phyloP scores from a whole-genome alignment of 257 asterid genomes.

The Gardenia jasminoides region DNA sequence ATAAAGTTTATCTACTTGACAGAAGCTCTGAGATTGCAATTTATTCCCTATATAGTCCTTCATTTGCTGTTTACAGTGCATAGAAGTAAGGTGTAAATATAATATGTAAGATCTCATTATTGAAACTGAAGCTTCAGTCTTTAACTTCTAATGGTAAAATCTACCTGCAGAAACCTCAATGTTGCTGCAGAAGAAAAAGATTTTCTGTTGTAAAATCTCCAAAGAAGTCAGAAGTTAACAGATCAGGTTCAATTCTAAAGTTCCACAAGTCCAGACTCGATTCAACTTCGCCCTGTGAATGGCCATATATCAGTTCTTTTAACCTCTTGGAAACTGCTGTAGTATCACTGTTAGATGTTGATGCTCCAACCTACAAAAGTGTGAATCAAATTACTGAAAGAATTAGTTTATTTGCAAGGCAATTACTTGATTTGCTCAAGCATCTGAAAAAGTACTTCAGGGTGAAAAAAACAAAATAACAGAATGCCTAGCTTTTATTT shows the following conservation, averaged over 20 bases:
- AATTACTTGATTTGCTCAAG: neutral
- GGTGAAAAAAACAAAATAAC: too few species aligned
- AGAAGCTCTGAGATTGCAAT: neutral
- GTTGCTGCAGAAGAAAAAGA: slow-evolving; percentile 1
- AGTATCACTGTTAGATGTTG: slow-evolving; percentile 20
- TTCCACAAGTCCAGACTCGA: slow-evolving; percentile 27
- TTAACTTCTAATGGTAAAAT: neutral
- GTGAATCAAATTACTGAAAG: neutral
- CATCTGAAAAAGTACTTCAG: neutral
- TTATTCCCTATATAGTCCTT: neutral
- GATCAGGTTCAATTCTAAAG: slow-evolving; percentile 26
- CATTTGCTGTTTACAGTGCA: neutral
- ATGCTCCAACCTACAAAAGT: slow-evolving; percentile 26
- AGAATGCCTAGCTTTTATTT: neutral
- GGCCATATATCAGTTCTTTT: slow-evolving; percentile 29
- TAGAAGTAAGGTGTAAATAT: neutral
- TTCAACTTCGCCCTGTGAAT: slow-evolving; percentile 2
- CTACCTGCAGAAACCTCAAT: neutral
- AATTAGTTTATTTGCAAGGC: neutral
- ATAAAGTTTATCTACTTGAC: neutral
- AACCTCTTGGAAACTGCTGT: slow-evolving; percentile 23
- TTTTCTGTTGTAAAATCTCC: neutral
- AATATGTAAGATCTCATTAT: neutral
- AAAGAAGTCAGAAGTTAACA: slow-evolving; percentile 25
- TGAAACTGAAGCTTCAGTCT: neutral